Base-by-base conservation (phyloP, 2,329 filamentous ascomycete genomes). In the Diaporthe batatas region DNA sequence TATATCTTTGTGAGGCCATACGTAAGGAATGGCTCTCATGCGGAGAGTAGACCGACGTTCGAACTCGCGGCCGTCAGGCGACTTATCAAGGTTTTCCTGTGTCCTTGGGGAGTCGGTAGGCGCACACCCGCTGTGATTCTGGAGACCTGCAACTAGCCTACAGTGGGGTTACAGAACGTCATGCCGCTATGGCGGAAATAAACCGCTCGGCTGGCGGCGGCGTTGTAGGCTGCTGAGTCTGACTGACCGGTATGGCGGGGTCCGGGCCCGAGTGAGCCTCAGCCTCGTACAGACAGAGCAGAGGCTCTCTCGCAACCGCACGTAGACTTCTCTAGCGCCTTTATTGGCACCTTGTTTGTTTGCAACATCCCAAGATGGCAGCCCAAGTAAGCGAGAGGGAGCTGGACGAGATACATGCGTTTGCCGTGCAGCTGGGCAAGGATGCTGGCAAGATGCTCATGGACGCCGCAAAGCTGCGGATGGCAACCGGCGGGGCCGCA, bases 351-450 rank as follows among this genome's bases (percentile, higher is more conserved):
- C 14, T 29, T 18, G 47, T 25, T 47, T 44, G 47, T 25, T 47
- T 44, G 47, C 16, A 23, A 23, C 0, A n/a, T 14, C 8, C 2
- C 2, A 32, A 34, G 32, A 71, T 71, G 68, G 72, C 68, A 6
- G 29, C 32, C 14, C 59, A 71, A 11, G 71, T 71, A 16, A 71
- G 59, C 34, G 80, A 83, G 49, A 73, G 83, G 42, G 87, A 93
- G 67, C 83, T 94, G 32, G 84, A 88, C 74, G 88, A 90, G 62
- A 90, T 94, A 77, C 93, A 94, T 80, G 83, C 83, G 25, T 95
- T 95, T 79, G 92, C 93, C 1, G 81, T 94, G 39, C 87, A 93
- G 76, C 83, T 95, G 5, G 92, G 90, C 75, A 92, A 92, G 78
- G 87, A 91, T 82, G 93, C 92, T 0, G 93, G 93, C 8, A 82